Conservation (phyloP, 2,329 filamentous ascomycete species). For the Botrytis fragariae region DNA sequence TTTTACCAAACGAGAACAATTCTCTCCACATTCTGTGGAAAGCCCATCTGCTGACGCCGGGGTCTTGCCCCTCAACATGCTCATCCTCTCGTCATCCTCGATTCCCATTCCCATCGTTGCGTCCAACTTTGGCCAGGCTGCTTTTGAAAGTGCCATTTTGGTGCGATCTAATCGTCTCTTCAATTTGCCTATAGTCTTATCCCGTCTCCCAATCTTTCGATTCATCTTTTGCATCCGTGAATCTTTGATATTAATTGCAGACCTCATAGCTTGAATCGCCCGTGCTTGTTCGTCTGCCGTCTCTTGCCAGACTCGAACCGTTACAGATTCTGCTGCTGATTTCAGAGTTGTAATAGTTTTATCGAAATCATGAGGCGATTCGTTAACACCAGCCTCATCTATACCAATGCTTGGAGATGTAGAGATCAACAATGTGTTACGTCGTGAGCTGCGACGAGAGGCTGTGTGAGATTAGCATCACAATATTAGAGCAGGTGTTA, state of each 20-base stretch:
- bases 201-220: slow-evolving; percentile 1
- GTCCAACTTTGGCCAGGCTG: background rate
- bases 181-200: background rate
- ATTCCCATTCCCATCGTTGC: background rate
- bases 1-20: background rate
- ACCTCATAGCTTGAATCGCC: background rate
- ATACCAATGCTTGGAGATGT: background rate
- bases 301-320: background rate
- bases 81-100: background rate
- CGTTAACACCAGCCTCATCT: background rate
- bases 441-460: slow-evolving; percentile 4
- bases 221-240: background rate
- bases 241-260: background rate
- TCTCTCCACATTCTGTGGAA: background rate
- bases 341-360: background rate
- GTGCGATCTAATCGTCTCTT: background rate
- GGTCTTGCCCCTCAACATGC: background rate
- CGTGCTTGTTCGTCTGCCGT: slow-evolving; percentile 3
- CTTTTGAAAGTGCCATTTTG: background rate
- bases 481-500: background rate
- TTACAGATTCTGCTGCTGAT: background rate
- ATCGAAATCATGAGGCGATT: background rate
- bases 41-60: background rate
- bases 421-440: background rate
- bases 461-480: background rate